Evolutionary conservation across 2,329 filamentous ascomycete genomes (phyloP), one percentile per base, ranked within the genome.

Genomic region (Colletotrichum magnum): DNA sequence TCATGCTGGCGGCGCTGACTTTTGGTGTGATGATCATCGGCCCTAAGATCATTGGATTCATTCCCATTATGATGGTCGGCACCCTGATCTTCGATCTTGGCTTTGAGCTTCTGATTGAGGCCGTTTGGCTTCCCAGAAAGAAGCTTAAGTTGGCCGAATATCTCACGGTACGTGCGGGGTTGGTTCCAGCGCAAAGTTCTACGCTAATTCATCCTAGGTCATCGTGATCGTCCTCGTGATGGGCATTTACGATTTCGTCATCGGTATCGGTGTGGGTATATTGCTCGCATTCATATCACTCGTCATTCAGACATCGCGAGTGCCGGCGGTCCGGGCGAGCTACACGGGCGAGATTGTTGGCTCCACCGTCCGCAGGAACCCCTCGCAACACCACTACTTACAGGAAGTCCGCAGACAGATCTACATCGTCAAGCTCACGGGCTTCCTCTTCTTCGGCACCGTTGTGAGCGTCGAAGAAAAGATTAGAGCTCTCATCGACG

Each of bases 361-460:
- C 41, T 98, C 96, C 1, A 98, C 96, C 0, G 96, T 99, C 32
- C 89, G 96, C 61, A 90, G 96, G 62, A 97, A 97, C 73, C 93
- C 94, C 0, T 91, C 94, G 4, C 96, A 99, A 75, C 92, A 95
- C 69, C 90, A 93, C 68, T 99, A 96, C 76, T 84, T 99, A 4
- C 91, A 91, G 70, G 88, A 95, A 72, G 95, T 96, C 16, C 95
- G 95, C 3, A 88, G 89, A 39, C 96, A 99, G 78, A 96, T 97
- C 41, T 92, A 93, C 68, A 91, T 98, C 58, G 92, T 97, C 75
- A 98, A 98, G 79, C 87, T 99, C 16, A 92, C 93, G 0, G 95
- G 96, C 0, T 98, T 95, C 76, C 88, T 99, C n/a, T 99, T 99
- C 85, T 99, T 99, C 74, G 96, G 96, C 16, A 98, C 95, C 3